phyloP scores from a whole-genome alignment of 352 stramenopile genomes.

The Pythium myriotylum region DNA sequence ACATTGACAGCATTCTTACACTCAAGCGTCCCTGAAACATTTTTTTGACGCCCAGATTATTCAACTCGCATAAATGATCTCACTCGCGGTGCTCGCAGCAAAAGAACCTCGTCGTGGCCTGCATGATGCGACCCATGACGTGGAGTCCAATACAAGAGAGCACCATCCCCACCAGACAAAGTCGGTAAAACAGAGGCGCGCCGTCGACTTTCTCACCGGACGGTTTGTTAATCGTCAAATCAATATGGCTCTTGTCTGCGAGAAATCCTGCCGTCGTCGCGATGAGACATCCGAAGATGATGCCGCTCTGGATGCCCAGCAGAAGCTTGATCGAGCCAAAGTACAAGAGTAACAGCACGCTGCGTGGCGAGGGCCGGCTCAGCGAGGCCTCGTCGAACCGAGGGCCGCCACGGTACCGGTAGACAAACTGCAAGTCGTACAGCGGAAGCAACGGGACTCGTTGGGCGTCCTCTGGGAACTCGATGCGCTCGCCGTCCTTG shows the following conservation, averaged over 20 bases:
- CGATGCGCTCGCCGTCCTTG: constrained; percentile 20
- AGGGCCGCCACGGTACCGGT: neutral
- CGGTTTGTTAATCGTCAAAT: constrained; percentile 34
- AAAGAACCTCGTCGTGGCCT: constrained; percentile 62
- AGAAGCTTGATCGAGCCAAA: constrained; percentile 51
- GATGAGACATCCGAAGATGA: constrained; percentile 33
- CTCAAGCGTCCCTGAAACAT: too few species aligned
- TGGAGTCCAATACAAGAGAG: constrained; percentile 22
- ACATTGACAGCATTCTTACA: too few species aligned
- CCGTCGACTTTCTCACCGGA: neutral
- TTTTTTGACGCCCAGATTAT: too few species aligned
- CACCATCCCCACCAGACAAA: neutral
- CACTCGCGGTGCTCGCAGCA: constrained; percentile 36
- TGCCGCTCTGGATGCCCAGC: constrained; percentile 32
- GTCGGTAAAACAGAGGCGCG: constrained; percentile 2
- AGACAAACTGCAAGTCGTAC: neutral
- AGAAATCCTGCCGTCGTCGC: constrained; percentile 19
- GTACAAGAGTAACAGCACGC: constrained; percentile 39
- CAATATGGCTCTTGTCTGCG: neutral
- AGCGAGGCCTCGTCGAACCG: constrained; percentile 38
- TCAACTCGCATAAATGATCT: too few species aligned
- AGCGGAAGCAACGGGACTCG: constrained; percentile 43
- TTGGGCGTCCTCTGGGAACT: constrained; percentile 30
- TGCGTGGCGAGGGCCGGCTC: constrained; percentile 24
- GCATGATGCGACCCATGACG: constrained; percentile 40